Evolutionary conservation across 805 yeast genomes (phyloP), one percentile per base, ranked within the genome.

Genomic region (Monosporozyma aquatica): DNA sequence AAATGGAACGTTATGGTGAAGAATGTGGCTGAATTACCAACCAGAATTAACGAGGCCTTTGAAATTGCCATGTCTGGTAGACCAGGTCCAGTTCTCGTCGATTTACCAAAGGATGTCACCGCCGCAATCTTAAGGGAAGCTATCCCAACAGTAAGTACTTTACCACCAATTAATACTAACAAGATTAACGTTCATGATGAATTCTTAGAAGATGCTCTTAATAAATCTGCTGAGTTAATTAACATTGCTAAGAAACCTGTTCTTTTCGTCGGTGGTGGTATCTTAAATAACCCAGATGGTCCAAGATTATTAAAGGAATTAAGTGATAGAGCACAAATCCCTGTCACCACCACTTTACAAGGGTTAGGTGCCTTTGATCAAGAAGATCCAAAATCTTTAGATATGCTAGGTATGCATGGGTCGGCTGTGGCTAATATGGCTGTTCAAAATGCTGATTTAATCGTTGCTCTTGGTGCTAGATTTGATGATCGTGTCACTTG

Each of bases 1-100:
- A 92, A 92, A 66, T 92, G 98, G 98, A 92, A 94, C 61, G 97
- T 89, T 30, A 92, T 92, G 98, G 97, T 92, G 45, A 92, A 87
- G 66, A 76, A 76, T 59, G 92, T 92, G 41, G 90, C 89, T 41
- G 98, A 92, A 67, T 72, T 92, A 53, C 98, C 98, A 47, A 77
- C 86, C 57, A 76, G 98, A 60, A 90, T 92, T 61, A 92, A 92
- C 64, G 98, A 92, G 69, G 97, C 97, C 23, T 92, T 92, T 58
- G 97, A 92, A 70, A 92, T 92, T 51, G 97, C 98, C 47, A 83
- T 85, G 36, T 69, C 84, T 45, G 98, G 98, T 40, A 80, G 98
- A 66, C 98, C 98, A 41, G 98, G 98, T 48, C 98, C 98, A 9
- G 98, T 92, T 42, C 74, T 92, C 55, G 97, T 92, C 36, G 98